Evolutionary conservation across 140 eudicot species (phyloP).

Genomic region (Anethum foeniculum): DNA sequence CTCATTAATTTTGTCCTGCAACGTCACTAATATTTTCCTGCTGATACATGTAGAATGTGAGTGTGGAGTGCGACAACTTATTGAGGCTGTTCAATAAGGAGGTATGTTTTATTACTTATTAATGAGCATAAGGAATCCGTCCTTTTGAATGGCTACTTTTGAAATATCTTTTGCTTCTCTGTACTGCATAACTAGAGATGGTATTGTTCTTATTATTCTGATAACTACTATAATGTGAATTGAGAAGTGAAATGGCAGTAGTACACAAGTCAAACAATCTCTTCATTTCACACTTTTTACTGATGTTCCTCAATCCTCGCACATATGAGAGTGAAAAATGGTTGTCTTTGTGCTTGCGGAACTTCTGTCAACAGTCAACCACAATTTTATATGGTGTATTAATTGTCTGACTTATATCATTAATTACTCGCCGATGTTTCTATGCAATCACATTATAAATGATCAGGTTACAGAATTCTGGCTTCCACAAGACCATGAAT

Average conservation of each 20-base stretch:
- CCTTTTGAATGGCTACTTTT: background rate
- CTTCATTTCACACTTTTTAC: background rate
- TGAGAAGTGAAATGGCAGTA: background rate
- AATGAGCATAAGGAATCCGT: conserved; percentile 4
- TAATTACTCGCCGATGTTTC: background rate
- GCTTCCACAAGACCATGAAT: background rate
- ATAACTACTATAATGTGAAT: background rate
- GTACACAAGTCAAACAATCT: background rate
- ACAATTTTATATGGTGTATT: background rate
- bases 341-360: background rate
- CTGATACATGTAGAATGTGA: conserved; percentile 54
- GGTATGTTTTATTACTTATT: conserved; percentile 30
- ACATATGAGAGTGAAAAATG: background rate
- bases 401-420: background rate
- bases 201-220: background rate
- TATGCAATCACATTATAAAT: background rate
- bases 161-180: background rate
- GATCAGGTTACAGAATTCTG: background rate
- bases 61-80: conserved; percentile 78
- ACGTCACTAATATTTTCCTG: background rate
- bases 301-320: background rate
- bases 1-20: background rate
- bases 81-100: conserved; percentile 66
- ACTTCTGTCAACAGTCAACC: background rate
- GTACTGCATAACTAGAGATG: background rate